Evolutionary conservation across 139 green algal species (phyloP).

Genomic region (Eudorina sp.): DNA sequence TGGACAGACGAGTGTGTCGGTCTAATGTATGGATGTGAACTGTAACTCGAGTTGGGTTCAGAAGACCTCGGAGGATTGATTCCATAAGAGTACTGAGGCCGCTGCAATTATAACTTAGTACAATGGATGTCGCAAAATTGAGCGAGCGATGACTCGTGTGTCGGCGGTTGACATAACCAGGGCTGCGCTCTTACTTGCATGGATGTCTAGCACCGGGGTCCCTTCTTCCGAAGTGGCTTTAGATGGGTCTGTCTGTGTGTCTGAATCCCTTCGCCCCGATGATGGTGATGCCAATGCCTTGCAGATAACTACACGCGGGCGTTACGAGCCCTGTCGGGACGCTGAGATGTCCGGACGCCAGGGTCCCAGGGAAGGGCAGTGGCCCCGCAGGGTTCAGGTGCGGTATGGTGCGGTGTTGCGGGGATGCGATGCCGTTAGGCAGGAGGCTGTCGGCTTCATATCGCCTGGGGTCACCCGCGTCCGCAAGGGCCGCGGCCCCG

Average conservation of each 20-base stretch:
- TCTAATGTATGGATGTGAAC: too few relatives aligned
- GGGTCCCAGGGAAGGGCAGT: background rate
- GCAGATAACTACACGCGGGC: constrained; percentile 43
- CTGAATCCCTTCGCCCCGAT: too few relatives aligned
- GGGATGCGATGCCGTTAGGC: too few relatives aligned
- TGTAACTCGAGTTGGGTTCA: too few relatives aligned
- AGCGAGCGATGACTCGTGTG: background rate
- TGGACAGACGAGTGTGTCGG: too few relatives aligned
- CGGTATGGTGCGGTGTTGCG: too few relatives aligned
- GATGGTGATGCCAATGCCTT: background rate
- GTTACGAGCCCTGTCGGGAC: background rate
- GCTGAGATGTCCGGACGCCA: background rate
- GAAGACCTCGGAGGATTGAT: too few relatives aligned
- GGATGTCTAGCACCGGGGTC: background rate
- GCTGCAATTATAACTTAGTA: too few relatives aligned
- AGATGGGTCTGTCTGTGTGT: background rate
- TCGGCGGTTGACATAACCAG: background rate
- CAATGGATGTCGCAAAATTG: background rate
- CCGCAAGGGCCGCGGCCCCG: background rate
- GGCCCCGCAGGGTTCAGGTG: too few relatives aligned
- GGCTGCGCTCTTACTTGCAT: background rate
- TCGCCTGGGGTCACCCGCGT: background rate
- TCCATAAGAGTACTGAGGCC: too few relatives aligned
- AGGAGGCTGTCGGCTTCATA: background rate
- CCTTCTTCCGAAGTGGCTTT: background rate